A percentile compares a stretch with the other conserved stretches of the same genome.
These are phyloP conservation scores for Pisolithus orientalis DNA, from an alignment of 768 basidiomycete genomes.

Conservation along the genomic window DNA sequence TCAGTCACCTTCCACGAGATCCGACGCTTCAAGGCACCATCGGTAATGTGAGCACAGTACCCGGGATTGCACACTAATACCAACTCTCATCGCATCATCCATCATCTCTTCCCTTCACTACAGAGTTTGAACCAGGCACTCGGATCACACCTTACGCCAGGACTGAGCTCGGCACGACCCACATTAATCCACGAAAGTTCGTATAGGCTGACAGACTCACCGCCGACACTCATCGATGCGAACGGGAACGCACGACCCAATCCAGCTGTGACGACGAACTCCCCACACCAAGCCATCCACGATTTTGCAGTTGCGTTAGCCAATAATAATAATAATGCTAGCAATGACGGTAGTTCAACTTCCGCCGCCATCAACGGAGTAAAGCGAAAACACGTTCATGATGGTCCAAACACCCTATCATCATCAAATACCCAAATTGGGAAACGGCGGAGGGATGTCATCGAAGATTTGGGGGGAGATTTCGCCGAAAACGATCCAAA, in stretches of 20 bases:
- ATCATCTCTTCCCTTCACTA: neutral
- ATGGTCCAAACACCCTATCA: conserved; percentile 15
- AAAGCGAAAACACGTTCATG: conserved; percentile 44
- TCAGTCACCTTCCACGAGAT: conserved; percentile 55
- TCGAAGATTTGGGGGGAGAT: conserved; percentile 19
- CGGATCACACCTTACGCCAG: conserved; percentile 43
- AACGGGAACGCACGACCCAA: conserved; percentile 18
- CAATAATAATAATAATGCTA: conserved; percentile 8
- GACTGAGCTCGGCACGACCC: conserved; percentile 24
- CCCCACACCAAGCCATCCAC: conserved; percentile 28
- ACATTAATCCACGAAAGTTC: conserved; percentile 23
- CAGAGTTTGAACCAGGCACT: conserved; percentile 60
- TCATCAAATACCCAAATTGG: conserved; percentile 19
- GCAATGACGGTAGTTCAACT: no score
- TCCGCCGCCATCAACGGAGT: conserved; percentile 12
- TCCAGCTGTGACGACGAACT: conserved; percentile 23
- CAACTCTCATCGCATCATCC: conserved; percentile 13
- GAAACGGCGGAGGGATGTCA: conserved; percentile 25
- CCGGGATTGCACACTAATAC: conserved; percentile 18
- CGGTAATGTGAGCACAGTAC: conserved; percentile 42
- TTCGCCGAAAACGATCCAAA: conserved; percentile 29
- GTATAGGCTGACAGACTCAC: conserved; percentile 27
- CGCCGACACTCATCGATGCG: conserved; percentile 25
- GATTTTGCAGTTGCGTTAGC: conserved; percentile 26
- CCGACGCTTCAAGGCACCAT: conserved; percentile 38